Percentiles rank a stretch among this genome's conserved stretches.
phyloP scores from a whole-genome alignment of 495 filamentous ascomycete species.

The Penicillium canariense region DNA sequence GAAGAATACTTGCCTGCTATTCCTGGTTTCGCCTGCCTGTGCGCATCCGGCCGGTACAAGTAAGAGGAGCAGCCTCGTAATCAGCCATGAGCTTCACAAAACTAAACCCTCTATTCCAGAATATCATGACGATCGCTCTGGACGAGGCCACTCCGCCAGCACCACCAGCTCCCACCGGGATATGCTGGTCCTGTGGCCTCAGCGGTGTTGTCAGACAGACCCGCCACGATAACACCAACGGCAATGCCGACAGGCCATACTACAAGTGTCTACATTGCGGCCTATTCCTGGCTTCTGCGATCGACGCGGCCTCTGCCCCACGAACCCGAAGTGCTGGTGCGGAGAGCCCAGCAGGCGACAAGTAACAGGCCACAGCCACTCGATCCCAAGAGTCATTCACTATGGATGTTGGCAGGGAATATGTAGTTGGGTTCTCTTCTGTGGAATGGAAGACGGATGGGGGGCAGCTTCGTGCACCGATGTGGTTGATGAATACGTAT shows the following conservation, averaged over 20 bases:
- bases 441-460: not conserved
- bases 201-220: not conserved
- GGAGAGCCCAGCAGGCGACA: slow-evolving; percentile 4
- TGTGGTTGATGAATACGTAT: not conserved
- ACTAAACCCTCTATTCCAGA: not conserved
- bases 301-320: not conserved
- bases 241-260: slow-evolving; percentile 10
- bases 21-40: too few species aligned
- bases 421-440: slow-evolving; percentile 8
- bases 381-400: slow-evolving; percentile 1
- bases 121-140: not conserved
- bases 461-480: not conserved
- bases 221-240: slow-evolving; percentile 4
- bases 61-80: too few species aligned
- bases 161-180: not conserved
- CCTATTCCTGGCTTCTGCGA: slow-evolving; percentile 9
- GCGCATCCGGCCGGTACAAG: too few species aligned
- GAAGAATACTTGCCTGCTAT: too few species aligned
- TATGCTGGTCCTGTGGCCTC: not conserved
- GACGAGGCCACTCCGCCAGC: not conserved
- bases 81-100: not conserved
- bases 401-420: slow-evolving; percentile 10
- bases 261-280: slow-evolving; percentile 3
- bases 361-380: not conserved
- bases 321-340: slow-evolving; percentile 8